A percentile compares a stretch with the other conserved stretches of the same genome.
Conservation (phyloP, 75 land plant genomes). For the Selaginella moellendorffii region DNA sequence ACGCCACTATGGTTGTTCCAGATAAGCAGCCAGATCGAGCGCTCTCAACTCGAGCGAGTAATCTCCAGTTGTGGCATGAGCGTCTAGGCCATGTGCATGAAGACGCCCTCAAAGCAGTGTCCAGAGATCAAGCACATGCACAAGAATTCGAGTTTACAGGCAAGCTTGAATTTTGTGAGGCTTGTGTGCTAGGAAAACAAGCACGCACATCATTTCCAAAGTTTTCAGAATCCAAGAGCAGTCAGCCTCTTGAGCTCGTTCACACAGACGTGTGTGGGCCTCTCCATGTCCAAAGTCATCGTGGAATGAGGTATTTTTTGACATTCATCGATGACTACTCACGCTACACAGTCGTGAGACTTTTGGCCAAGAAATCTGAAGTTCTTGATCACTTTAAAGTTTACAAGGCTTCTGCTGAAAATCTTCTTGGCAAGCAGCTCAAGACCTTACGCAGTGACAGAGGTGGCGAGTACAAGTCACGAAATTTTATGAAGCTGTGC, state of each 20-base stretch:
- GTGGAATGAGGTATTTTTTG: too few relatives aligned
- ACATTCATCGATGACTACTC: conserved; percentile 12
- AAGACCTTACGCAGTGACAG: conserved; percentile 1
- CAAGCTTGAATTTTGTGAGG: not conserved
- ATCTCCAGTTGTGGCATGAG: not conserved
- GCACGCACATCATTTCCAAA: not conserved
- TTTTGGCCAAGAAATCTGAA: not conserved
- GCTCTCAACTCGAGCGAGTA: not conserved
- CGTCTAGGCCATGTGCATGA: not conserved
- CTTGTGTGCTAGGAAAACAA: not conserved
- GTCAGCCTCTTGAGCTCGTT: not conserved
- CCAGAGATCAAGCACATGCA: not conserved
- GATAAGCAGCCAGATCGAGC: too few relatives aligned
- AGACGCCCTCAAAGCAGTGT: not conserved
- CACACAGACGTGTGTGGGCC: too few relatives aligned
- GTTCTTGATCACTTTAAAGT: not conserved
- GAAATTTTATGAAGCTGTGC: not conserved
- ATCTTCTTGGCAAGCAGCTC: not conserved
- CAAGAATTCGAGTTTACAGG: not conserved
- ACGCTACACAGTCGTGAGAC: not conserved
- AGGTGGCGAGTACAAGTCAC: conserved; percentile 1
- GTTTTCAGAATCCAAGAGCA: not conserved
- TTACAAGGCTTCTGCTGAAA: not conserved
- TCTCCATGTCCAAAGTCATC: too few relatives aligned
- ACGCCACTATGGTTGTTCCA: too few relatives aligned